Conservation (phyloP, 805 yeast species). For the Lachancea meyersii region DNA sequence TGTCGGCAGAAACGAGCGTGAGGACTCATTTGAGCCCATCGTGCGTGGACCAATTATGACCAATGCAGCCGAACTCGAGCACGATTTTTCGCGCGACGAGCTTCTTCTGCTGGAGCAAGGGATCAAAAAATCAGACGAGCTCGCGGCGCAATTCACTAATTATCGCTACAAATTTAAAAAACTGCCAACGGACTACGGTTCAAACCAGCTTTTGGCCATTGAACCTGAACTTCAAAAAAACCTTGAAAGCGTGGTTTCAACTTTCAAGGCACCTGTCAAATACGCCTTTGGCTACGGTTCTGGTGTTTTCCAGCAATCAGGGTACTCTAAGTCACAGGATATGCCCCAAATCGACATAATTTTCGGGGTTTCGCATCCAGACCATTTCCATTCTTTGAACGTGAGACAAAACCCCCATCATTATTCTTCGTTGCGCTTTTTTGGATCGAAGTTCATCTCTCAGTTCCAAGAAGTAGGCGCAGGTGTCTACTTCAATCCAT, state of each 20-base stretch:
- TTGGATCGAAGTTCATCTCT: constrained; percentile 56
- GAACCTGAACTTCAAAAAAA: constrained; percentile 40
- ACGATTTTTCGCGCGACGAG: constrained; percentile 8
- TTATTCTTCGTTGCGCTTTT: constrained; percentile 59
- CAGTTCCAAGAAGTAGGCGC: constrained; percentile 68
- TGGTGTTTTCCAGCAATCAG: constrained; percentile 79
- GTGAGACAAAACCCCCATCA: constrained; percentile 62
- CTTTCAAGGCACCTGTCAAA: constrained; percentile 64
- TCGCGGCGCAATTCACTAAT: constrained; percentile 23
- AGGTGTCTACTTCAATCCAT: constrained; percentile 93
- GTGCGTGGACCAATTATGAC: constrained; percentile 7
- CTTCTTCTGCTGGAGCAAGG: constrained; percentile 24
- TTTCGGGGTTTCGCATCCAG: constrained; percentile 69
- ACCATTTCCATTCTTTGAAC: constrained; percentile 72
- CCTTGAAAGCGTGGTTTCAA: constrained; percentile 44
- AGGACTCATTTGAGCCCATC: constrained; percentile 1
- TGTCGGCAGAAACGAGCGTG: background rate
- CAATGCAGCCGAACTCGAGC: background rate
- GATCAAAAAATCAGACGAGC: constrained; percentile 21
- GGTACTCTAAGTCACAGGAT: constrained; percentile 32
- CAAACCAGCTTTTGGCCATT: constrained; percentile 49
- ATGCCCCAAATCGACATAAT: constrained; percentile 81
- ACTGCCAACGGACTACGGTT: constrained; percentile 52
- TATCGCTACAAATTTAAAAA: constrained; percentile 33
- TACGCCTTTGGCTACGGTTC: constrained; percentile 93